Evolutionary conservation across 2,329 filamentous ascomycete species (phyloP).

Genomic region (Hypoxylon sp.): DNA sequence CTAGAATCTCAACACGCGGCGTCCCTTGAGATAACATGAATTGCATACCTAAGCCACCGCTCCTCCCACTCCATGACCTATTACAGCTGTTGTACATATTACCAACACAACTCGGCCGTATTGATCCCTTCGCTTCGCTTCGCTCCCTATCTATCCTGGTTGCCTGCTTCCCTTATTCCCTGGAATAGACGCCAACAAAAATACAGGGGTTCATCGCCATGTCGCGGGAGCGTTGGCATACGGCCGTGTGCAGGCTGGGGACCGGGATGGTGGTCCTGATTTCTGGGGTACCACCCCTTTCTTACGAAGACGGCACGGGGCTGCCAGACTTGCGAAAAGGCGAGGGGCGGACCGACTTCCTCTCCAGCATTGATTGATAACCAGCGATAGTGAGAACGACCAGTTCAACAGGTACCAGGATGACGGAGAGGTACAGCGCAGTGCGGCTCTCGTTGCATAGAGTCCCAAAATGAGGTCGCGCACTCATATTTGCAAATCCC

Average conservation of each 20-base stretch:
- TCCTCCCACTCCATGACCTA: constrained; percentile 17
- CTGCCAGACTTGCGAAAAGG: constrained; percentile 45
- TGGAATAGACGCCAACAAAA: constrained; percentile 11
- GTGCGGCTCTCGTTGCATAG: constrained; percentile 68
- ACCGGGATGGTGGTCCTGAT: neutral
- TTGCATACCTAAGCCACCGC: constrained; percentile 27
- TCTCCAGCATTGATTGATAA: constrained; percentile 60
- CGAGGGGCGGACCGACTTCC: constrained; percentile 47
- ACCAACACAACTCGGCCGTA: constrained; percentile 25
- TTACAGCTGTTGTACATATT: constrained; percentile 42
- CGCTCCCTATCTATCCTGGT: constrained; percentile 14
- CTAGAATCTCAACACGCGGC: constrained; percentile 29
- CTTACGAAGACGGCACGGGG: constrained; percentile 42
- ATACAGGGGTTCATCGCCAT: constrained; percentile 10
- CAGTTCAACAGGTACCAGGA: constrained; percentile 68
- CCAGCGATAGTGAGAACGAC: constrained; percentile 60
- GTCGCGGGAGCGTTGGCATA: constrained; percentile 12
- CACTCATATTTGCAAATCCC: constrained; percentile 63
- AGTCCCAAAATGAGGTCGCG: constrained; percentile 65
- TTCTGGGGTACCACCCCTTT: neutral
- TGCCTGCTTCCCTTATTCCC: constrained; percentile 19
- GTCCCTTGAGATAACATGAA: constrained; percentile 33
- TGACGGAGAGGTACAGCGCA: constrained; percentile 64
- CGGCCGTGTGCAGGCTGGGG: constrained; percentile 20
- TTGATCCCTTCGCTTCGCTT: constrained; percentile 18